These are phyloP conservation scores for Trichoderma semiorbis DNA, from an alignment of 2,329 filamentous ascomycete species.

Conservation along the genomic window DNA sequence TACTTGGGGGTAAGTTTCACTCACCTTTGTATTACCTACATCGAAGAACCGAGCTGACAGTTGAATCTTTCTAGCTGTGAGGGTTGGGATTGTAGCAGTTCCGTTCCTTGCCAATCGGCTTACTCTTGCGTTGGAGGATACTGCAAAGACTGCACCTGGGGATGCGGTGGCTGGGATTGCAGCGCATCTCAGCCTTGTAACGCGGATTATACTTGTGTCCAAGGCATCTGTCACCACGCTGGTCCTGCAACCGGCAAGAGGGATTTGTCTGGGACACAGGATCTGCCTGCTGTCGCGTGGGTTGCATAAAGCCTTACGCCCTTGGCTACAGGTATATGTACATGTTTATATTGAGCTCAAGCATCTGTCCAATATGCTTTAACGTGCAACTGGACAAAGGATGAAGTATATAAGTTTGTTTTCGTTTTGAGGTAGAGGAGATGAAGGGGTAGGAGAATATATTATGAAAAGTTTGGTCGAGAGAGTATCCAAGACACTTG, in stretches of 20 bases:
- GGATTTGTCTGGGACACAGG: not conserved
- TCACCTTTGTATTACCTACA: fast-evolving
- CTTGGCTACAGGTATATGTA: not conserved
- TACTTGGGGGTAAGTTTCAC: conserved; percentile 2
- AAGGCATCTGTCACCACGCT: conserved; percentile 1
- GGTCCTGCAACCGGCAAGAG: not conserved
- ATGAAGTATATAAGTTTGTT: not conserved
- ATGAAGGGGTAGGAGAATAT: not conserved
- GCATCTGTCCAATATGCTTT: not conserved
- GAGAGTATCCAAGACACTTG: not conserved
- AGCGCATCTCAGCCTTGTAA: conserved; percentile 2
- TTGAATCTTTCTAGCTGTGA: not conserved
- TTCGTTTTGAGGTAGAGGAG: not conserved
- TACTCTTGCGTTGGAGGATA: conserved; percentile 10
- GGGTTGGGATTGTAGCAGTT: not conserved
- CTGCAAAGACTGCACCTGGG: conserved; percentile 4
- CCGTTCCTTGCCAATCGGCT: not conserved
- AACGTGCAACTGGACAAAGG: not conserved
- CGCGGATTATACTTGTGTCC: not conserved
- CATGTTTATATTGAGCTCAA: not conserved
- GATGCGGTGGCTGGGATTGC: conserved; percentile 4
- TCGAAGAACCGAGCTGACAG: not conserved
- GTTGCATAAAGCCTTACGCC: not conserved
- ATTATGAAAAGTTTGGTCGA: not conserved
- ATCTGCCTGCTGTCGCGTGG: not conserved